These are phyloP conservation scores for Chimonanthus salicifolius DNA, from an alignment of 164 flowering plant species.

Conservation along the genomic window DNA sequence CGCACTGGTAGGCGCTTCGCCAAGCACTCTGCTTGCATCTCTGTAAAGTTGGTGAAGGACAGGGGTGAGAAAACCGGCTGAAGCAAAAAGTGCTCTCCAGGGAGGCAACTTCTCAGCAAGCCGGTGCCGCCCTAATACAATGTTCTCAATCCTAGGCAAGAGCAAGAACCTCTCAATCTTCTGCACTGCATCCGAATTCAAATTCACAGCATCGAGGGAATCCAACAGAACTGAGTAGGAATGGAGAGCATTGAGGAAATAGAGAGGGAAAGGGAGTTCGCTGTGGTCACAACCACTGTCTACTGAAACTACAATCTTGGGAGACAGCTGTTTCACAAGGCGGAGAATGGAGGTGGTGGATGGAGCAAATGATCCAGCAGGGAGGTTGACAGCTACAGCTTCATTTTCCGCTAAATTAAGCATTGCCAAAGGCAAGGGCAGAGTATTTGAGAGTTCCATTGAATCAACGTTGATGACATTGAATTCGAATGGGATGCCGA, in stretches of 20 bases:
- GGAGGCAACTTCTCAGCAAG: constrained; percentile 38
- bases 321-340: constrained; percentile 59
- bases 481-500: constrained; percentile 47
- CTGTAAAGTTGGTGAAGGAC: constrained; percentile 65
- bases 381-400: constrained; percentile 63
- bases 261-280: constrained; percentile 60
- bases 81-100: constrained; percentile 55
- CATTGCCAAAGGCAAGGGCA: background rate
- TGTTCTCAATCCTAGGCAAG: constrained; percentile 55
- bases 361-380: constrained; percentile 33
- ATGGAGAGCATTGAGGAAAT: constrained; percentile 48
- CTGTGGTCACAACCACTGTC: constrained; percentile 60
- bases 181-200: constrained; percentile 35
- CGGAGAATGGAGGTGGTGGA: constrained; percentile 46
- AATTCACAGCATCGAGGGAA: constrained; percentile 58
- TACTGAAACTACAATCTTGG: constrained; percentile 63
- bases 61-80: constrained; percentile 60
- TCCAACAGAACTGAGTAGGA: constrained; percentile 49
- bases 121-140: constrained; percentile 36
- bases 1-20: constrained; percentile 57
- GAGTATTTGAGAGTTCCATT: constrained; percentile 15
- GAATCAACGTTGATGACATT: constrained; percentile 46
- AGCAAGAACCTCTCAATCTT: constrained; percentile 72
- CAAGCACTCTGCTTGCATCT: constrained; percentile 76
- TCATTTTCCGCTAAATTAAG: constrained; percentile 35